Conservation (phyloP, 768 basidiomycete genomes). For the Lactifluus rugatus region DNA sequence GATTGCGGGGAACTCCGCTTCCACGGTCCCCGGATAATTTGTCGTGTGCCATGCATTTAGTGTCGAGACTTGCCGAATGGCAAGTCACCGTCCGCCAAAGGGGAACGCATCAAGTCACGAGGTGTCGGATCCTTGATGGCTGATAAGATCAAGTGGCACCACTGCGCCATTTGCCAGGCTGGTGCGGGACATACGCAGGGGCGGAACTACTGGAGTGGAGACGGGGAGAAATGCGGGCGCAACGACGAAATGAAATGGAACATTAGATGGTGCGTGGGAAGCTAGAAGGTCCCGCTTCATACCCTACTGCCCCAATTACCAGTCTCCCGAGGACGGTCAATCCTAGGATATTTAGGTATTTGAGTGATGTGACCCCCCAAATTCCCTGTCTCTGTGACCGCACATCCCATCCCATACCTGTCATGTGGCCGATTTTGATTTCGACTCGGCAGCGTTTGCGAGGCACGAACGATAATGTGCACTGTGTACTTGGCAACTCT, state of each 20-base stretch:
- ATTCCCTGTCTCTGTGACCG: not conserved
- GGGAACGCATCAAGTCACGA: slow-evolving; percentile 1
- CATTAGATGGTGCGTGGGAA: not conserved
- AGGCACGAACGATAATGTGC: not conserved
- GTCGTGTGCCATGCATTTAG: not conserved
- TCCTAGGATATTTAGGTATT: not conserved
- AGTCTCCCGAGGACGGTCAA: no score
- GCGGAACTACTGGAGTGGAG: not conserved
- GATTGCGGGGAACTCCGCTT: slow-evolving; percentile 7
- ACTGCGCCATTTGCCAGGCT: not conserved
- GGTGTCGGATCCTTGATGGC: slow-evolving; percentile 15
- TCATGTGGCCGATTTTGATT: not conserved
- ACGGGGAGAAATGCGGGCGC: not conserved
- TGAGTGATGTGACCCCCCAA: not conserved
- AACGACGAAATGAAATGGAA: slow-evolving; percentile 4
- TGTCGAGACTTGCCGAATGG: not conserved
- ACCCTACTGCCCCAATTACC: slow-evolving; percentile 1
- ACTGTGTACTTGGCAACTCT: not conserved
- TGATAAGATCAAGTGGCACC: slow-evolving; percentile 17
- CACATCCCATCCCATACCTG: not conserved
- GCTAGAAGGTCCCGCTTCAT: not conserved
- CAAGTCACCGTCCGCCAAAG: not conserved
- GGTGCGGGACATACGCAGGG: not conserved
- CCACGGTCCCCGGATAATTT: slow-evolving; percentile 5
- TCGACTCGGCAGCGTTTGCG: not conserved